phyloP scores from a whole-genome alignment of 352 stramenopile genomes.

The Phytophthora pini region DNA sequence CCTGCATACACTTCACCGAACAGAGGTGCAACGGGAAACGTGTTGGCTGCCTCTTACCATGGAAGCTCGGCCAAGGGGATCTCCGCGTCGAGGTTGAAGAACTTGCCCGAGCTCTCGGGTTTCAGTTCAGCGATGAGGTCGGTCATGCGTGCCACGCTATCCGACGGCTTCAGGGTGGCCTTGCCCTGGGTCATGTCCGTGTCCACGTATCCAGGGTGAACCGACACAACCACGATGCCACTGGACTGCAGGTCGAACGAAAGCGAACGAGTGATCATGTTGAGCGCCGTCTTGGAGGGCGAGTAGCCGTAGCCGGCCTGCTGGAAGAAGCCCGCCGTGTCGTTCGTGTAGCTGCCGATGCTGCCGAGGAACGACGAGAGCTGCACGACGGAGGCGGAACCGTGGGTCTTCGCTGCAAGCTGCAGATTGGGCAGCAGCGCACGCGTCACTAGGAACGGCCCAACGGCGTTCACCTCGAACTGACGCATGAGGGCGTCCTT shows the following conservation, averaged over 20 bases:
- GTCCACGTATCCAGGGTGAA: conserved; percentile 58
- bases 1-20: too few species aligned
- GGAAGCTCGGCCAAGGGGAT: conserved; percentile 27
- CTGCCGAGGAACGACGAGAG: conserved; percentile 52
- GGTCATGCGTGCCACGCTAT: conserved; percentile 41
- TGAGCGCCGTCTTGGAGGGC: conserved; percentile 54
- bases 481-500: conserved; percentile 47
- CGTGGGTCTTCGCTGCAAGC: conserved; percentile 34
- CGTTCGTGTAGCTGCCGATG: conserved; percentile 24
- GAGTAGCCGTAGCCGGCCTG: conserved; percentile 57
- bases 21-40: too few species aligned
- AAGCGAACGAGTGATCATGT: conserved; percentile 16
- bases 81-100: conserved; percentile 35
- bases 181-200: conserved; percentile 44
- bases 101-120: conserved; percentile 37
- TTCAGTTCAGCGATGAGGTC: conserved; percentile 36
- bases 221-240: conserved; percentile 38
- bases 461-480: conserved; percentile 22
- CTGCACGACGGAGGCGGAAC: conserved; percentile 46
- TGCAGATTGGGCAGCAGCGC: conserved; percentile 48
- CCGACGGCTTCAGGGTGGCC: conserved; percentile 29
- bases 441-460: conserved; percentile 53
- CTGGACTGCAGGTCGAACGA: conserved; percentile 48
- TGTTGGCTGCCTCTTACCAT: conserved; percentile 28
- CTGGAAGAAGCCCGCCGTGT: conserved; percentile 19